Evolutionary conservation across 306 rosid genomes (phyloP), one percentile per base, ranked within the genome.

Genomic region (Elaeagnus macrophylla): DNA sequence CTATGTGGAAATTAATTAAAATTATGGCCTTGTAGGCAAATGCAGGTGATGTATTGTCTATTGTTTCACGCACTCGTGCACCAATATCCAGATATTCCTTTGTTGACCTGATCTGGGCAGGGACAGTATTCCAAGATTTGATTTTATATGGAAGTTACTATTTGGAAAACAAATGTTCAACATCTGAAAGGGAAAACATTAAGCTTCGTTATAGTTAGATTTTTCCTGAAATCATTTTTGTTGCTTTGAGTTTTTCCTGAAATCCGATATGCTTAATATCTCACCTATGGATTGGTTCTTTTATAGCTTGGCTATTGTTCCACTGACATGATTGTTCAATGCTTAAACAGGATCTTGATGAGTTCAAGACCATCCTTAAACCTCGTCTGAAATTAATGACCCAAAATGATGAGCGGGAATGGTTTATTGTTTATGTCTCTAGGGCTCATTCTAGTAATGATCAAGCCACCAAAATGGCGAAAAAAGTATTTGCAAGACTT

Each of bases 341-440:
- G 9, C 67, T 56, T 72, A 72, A 65, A 25, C 54, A 87, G 99
- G 99, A 87, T 79, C 88, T 93, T 55, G 96, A 93, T 66, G 99
- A 93, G 80, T 93, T 93, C 73, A 93, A 80, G 81, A 84, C 85
- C 68, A 93, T 93, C 71, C 96, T 93, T 49, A 93, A 93, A 78
- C 96, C 99, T 14, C 95, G 99, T 66, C 70, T 93, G 77, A 93
- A 87, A 73, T 74, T 93, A 62, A 93, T 93, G 67, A 86, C 78
- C 76, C 99, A 91, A 80, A 93, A 87, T 87, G 99, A 93, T 17
- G 99, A 93, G 64, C 80, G 84, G 64, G 99, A 91, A 66, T 91
- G 99, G 99, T 93, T 93, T 72, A 83, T 93, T 66, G 87, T 93
- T 67, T 93, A 71, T 43, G 96, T 93, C 65, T 87, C 96, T 65